A percentile compares a stretch with the other conserved stretches of the same genome.
phyloP scores from a whole-genome alignment of 2,329 filamentous ascomycete genomes.

The Cercospora janseana region DNA sequence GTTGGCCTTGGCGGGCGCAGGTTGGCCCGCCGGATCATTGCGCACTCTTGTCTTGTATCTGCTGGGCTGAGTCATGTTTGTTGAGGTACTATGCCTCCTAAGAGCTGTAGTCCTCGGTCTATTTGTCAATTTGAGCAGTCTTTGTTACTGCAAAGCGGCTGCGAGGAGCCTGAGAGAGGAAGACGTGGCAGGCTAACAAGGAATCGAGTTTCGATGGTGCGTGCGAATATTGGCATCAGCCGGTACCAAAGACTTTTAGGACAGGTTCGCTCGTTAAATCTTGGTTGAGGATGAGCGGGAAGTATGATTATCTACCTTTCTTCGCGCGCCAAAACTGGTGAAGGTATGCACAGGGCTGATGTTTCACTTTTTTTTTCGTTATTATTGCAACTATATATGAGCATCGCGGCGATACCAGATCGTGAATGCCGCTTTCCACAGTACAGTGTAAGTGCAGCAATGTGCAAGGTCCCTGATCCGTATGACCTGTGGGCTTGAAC shows the following conservation, averaged over 20 bases:
- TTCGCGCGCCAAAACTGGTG: background rate
- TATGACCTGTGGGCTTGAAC: background rate
- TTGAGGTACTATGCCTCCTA: too few relatives aligned
- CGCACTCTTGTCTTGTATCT: too few relatives aligned
- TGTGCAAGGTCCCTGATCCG: background rate
- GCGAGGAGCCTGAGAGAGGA: too few relatives aligned
- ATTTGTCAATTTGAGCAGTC: too few relatives aligned
- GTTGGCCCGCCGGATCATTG: too few relatives aligned
- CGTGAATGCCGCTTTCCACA: background rate
- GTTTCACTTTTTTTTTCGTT: constrained; percentile 4
- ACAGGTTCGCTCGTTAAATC: background rate
- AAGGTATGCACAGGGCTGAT: background rate
- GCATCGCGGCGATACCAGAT: constrained; percentile 8
- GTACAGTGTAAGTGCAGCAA: too few relatives aligned
- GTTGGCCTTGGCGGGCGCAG: too few relatives aligned
- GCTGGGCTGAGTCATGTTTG: too few relatives aligned
- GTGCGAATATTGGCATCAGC: background rate
- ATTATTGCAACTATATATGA: constrained; percentile 16
- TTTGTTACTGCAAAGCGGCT: too few relatives aligned
- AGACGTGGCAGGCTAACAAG: too few relatives aligned
- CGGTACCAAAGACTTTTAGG: background rate
- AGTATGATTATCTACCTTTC: constrained; percentile 1
- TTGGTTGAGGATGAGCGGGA: background rate
- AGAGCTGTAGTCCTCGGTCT: too few relatives aligned
- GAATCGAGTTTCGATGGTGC: too few relatives aligned